phyloP scores from a whole-genome alignment of 768 basidiomycete species.

The Kondoa malvinella region DNA sequence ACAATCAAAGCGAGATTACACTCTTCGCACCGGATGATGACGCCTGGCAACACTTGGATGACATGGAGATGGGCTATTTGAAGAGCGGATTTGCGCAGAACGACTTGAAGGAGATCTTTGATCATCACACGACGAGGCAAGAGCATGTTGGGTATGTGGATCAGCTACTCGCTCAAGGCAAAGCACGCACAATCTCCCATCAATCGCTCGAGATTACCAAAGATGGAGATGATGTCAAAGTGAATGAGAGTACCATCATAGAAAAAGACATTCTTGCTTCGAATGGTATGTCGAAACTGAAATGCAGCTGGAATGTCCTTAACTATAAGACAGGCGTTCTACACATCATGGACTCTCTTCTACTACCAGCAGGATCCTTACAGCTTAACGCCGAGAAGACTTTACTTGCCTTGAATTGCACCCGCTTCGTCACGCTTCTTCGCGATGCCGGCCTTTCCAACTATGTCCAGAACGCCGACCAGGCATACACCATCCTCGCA shows the following conservation, averaged over 20 bases:
- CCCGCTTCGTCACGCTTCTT: slow-evolving; percentile 69
- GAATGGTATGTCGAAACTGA: slow-evolving; percentile 46
- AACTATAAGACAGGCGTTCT: slow-evolving; percentile 43
- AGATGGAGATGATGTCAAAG: slow-evolving; percentile 36
- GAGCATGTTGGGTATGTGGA: slow-evolving; percentile 33
- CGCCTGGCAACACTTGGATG: slow-evolving; percentile 57
- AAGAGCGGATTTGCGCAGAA: slow-evolving; percentile 71
- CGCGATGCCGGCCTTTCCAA: slow-evolving; percentile 57
- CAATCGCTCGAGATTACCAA: slow-evolving; percentile 46
- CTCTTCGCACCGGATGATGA: slow-evolving; percentile 71
- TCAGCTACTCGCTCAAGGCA: slow-evolving; percentile 7
- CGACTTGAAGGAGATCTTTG: slow-evolving; percentile 59
- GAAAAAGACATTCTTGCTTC: slow-evolving; percentile 77
- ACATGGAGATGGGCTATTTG: slow-evolving; percentile 66
- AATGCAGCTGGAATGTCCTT: background rate
- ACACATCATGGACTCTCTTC: slow-evolving; percentile 67
- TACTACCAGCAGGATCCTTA: slow-evolving; percentile 58
- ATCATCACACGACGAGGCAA: slow-evolving; percentile 51
- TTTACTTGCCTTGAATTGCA: slow-evolving; percentile 78
- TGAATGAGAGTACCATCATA: slow-evolving; percentile 38
- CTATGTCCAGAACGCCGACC: slow-evolving; percentile 32
- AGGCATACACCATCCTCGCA: slow-evolving; percentile 67
- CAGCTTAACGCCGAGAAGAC: slow-evolving; percentile 85
- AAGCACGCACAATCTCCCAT: slow-evolving; percentile 27
- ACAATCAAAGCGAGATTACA: slow-evolving; percentile 46